Evolutionary conservation across 495 filamentous ascomycete genomes (phyloP), one percentile per base, ranked within the genome.

Genomic region (Hyaloscypha hepaticicola): DNA sequence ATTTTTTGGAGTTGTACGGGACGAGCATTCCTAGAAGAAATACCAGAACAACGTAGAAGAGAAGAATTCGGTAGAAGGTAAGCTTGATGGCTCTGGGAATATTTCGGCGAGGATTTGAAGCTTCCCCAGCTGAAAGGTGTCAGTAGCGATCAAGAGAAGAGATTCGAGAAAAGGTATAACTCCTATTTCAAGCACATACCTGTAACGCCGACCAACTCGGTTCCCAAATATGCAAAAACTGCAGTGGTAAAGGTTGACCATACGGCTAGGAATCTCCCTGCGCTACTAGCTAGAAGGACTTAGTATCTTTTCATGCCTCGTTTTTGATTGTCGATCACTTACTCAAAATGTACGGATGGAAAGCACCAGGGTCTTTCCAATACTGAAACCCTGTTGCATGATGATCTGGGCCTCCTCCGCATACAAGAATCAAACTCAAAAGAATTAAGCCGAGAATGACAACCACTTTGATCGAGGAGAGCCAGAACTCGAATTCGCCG

Each of bases 191-290:
- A 45, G 9, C 12, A 45, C 38, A 45, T 45, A 45, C 38, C 38
- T 16, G 38, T 45, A 16, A 45, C 38, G 19, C 38, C 38, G 19
- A 45, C 38, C 38, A 45, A 45, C 19, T 45, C 38, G 19, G 38
- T 45, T 19, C 38, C 38, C 38, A 45, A 16, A 45, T 45, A 45
- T 16, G 38, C 38, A 45, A 45, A 45, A 16, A 88, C 90, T 7
- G 84, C 90, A 11, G 84, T 88, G 41, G 91, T 86, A 69, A 94
- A 82, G 22, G 85, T 87, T 5, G 85, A 83, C 90, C 90, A 95
- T 72, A 94, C 85, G 5, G 80, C 88, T 27, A 90, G 78, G 77
- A 93, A 93, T 31, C 82, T 70, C 2, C 87, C 87, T 34, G 76
- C 77, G 25, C 29, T 22, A 8, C 12, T 85, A 83, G 45, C 75